Evolutionary conservation across 495 filamentous ascomycete genomes (phyloP), one percentile per base, ranked within the genome.

Genomic region (Entonaema liquescens): DNA sequence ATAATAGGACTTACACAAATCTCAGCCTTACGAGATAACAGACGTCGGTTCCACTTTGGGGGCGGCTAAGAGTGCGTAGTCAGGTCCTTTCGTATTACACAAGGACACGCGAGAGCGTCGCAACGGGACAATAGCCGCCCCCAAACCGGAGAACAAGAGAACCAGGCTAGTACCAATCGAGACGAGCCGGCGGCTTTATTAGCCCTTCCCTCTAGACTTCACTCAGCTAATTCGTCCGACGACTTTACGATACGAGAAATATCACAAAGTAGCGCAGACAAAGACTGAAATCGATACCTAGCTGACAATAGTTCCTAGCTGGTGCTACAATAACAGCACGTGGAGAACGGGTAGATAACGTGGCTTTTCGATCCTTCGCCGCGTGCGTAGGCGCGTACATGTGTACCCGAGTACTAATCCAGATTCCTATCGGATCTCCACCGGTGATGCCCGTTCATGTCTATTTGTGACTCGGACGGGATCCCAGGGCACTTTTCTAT

Each of bases 21-120:
- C 61, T 72, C 70, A 72, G 70, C 70, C 70, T 72, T 72, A 72
- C 52, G 49, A 62, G 12, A 72, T 62, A 36, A 38, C 55, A 29
- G 56, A 68, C 56, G 65, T 68, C 57, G 61, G 70, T 68, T 50
- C 70, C 70, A 65, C 70, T 58, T 68, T 68, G 65, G 65, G 60
- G 69, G 69, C 69, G 63, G 68, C 38, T 70, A 53, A 53, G 2
- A 15, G 11, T 28, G 29, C 26, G 2, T 25, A 50, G 1, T 17
- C 1, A 12, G 23, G n/a, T 25, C 62, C 52, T 49, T 50, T 50
- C 23, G 12, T 50, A 68, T 58, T 57, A 23, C 28, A 40, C 42
- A 57, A 15, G n/a, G 25, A 19, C 36, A 36, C 36, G 56, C 36
- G 54, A 28, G 31, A 56, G 40, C 31, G 59, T 40, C 25, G 53